Percentiles rank a stretch among this genome's conserved stretches.
Evolutionary conservation across 345 rosid genomes (phyloP).

Genomic region (Hypericum androsaemum): DNA sequence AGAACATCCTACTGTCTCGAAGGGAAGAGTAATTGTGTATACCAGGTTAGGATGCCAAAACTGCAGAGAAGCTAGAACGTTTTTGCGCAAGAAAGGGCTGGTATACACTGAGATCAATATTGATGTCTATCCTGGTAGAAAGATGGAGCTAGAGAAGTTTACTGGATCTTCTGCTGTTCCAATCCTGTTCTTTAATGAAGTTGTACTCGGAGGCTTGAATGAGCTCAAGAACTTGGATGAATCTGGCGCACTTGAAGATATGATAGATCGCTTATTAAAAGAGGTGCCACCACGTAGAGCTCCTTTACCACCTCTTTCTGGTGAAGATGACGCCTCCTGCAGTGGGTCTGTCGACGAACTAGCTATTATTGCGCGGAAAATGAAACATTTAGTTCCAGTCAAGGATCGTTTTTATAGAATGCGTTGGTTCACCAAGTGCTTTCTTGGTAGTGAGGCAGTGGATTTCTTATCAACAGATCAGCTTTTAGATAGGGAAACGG

Average conservation of each 20-base stretch:
- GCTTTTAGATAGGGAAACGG: slow-evolving; percentile 64
- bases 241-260: slow-evolving; percentile 60
- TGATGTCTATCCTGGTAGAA: slow-evolving; percentile 68
- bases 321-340: slow-evolving; percentile 65
- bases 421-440: slow-evolving; percentile 59
- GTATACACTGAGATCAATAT: slow-evolving; percentile 68
- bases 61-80: slow-evolving; percentile 47
- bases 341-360: slow-evolving; percentile 66
- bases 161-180: slow-evolving; percentile 63
- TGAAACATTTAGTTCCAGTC: slow-evolving; percentile 52
- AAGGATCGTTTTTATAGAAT: slow-evolving; percentile 71
- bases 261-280: slow-evolving; percentile 41
- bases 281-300: slow-evolving; percentile 53
- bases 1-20: slow-evolving; percentile 34
- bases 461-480: slow-evolving; percentile 62
- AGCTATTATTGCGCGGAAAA: slow-evolving; percentile 60
- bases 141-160: slow-evolving; percentile 55
- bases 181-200: slow-evolving; percentile 60
- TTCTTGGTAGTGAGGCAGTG: slow-evolving; percentile 75
- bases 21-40: slow-evolving; percentile 63
- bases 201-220: slow-evolving; percentile 49
- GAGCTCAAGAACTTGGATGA: slow-evolving; percentile 53
- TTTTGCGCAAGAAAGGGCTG: slow-evolving; percentile 50
- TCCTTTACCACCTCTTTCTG: slow-evolving; percentile 79
- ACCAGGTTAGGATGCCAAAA: slow-evolving; percentile 64